A percentile compares a stretch with the other conserved stretches of the same genome.
Conservation (phyloP, 371 early-diverging fungal species). For the Mortierella sp. region DNA sequence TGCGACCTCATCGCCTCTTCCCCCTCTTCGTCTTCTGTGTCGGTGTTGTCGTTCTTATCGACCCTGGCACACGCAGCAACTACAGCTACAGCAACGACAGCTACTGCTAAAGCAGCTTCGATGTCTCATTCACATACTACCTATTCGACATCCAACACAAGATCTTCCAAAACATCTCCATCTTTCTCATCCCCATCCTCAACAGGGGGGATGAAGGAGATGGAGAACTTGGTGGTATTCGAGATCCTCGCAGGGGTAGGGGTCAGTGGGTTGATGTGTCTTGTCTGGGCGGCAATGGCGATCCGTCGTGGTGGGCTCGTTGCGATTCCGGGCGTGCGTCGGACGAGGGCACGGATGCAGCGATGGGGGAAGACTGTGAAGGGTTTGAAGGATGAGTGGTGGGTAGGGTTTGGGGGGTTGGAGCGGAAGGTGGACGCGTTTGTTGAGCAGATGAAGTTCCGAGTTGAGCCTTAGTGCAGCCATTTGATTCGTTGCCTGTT, state of each 20-base stretch:
- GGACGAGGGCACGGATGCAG: constrained; percentile 11
- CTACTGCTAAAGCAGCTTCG: too few relatives aligned
- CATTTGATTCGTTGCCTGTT: neutral
- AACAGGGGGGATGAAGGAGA: constrained; percentile 33
- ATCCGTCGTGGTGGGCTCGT: constrained; percentile 17
- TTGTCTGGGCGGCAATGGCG: constrained; percentile 42
- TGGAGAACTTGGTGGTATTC: constrained; percentile 46
- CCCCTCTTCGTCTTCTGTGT: constrained; percentile 1
- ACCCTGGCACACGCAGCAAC: neutral
- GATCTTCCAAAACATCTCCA: neutral
- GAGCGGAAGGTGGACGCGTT: constrained; percentile 14
- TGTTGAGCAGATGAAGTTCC: constrained; percentile 22
- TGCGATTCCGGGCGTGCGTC: constrained; percentile 16
- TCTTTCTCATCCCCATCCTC: neutral
- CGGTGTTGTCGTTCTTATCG: neutral
- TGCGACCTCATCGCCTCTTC: constrained; percentile 8
- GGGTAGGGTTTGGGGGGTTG: neutral
- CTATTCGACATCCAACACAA: neutral
- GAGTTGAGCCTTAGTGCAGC: neutral
- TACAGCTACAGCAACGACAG: neutral
- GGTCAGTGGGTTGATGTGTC: constrained; percentile 30
- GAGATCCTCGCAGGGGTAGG: constrained; percentile 37
- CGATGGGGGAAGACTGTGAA: constrained; percentile 20
- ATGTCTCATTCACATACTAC: neutral
- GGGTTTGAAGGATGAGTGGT: constrained; percentile 7